Base-by-base conservation (phyloP, 2,329 filamentous ascomycete genomes). In the Colletotrichum tamarilloi region DNA sequence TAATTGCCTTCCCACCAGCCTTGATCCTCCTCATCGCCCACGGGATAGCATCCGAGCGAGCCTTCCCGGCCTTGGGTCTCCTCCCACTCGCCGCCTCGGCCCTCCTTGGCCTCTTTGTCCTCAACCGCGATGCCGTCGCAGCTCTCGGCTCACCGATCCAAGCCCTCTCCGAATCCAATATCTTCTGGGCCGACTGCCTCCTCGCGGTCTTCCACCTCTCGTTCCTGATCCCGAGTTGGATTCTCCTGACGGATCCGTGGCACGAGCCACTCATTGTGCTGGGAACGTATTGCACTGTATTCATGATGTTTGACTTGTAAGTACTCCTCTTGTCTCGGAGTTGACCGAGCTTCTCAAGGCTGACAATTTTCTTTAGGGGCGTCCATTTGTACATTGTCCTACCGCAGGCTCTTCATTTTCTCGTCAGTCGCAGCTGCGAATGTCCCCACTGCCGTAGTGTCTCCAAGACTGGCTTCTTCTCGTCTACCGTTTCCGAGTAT, bases 351-450 rank as follows among this genome's bases (percentile, higher is more conserved):
- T 22, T n/a, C 30, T 11, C 19, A 49, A 49, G 42, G 24, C 67
- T 69, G 14, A 69, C 59, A 9, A 1, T 4, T 1, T 22, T 26
- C 3, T 14, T 1, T 1, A 75, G 73, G 8, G 71, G 59, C 24
- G 65, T 75, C 22, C 73, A 75, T 35, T 1, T 66, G 8, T 70
- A 52, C 28, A 38, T 75, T 72, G 87, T 84, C 12, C 85, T 86
- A 64, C 55, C 66, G 8, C 67, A 73, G 28, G 22, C 68, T 5
- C 19, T 49, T 14, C 71, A 71, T n/a, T 9, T 70, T 3, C 16
- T 73, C 16, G 12, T 59, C 28, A 58, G 49, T 5, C 62, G 60
- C 8, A 66, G 42, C 35, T 73, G 71, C 30, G 62, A 52, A 35
- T 73, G 71, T 28, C 56, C 71, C 2, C 71, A 73, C 67, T 73